Evolutionary conservation across 495 filamentous ascomycete species (phyloP), one percentile per base, ranked within the genome.

Genomic region (Patellaria atrata): DNA sequence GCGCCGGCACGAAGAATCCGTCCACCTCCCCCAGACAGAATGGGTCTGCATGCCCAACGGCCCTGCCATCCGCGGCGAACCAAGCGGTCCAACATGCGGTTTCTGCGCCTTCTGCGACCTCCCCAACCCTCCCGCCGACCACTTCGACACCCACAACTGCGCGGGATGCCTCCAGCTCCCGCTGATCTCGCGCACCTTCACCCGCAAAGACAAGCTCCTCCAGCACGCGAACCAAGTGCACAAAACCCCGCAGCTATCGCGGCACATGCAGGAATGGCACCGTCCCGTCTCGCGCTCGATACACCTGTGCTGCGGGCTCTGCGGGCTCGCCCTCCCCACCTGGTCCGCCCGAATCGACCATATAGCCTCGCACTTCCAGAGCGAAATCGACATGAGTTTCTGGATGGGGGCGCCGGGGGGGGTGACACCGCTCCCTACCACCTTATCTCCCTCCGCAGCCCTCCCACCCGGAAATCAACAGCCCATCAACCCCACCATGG

Each of bases 21-120:
- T 41, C 15, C 46, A 50, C 28, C 38, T 50, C 14, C 42, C 41
- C 4, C 46, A 50, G 1, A 27, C 38, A 29, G 38, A 45, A 14
- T 50, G 46, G 46, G 33, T 50, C 3, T 52, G 48, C 38, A 52
- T 52, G 48, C 37, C 42, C 14, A 25, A 35, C 21, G 44, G 48
- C 1, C 40, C 48, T 1, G n/a, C 15, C 22, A 5, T 24, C 4
- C 23, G 9, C 9, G 27, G 16, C n/a, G 38, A 38, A 24, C 40
- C 40, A 3, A 34, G 35, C 16, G 40, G 40, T 5, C 34, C 43
- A 2, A 28, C 23, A n/a, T 27, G 16, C 24, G 10, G 6, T 8
- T 30, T 20, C 13, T 47, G 44, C 26, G 39, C 22, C 3, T 39
- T 47, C 14, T 42, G 39, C 20, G 22, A 35, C 19, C 4, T 24